phyloP scores from a whole-genome alignment of 495 filamentous ascomycete genomes.

The Penicillium dipodomyicola region DNA sequence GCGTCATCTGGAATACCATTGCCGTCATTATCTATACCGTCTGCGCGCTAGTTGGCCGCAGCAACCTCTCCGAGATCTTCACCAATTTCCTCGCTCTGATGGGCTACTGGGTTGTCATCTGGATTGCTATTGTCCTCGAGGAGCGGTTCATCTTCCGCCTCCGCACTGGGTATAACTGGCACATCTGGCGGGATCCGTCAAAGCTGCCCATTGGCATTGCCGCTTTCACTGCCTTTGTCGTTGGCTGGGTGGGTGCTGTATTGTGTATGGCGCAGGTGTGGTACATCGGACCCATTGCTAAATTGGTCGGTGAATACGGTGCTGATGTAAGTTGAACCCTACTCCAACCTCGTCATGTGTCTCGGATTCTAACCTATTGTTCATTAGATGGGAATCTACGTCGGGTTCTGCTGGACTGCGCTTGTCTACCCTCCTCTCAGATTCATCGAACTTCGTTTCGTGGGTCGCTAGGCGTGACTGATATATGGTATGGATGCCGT shows the following conservation, averaged over 20 bases:
- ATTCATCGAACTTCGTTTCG: slow-evolving; percentile 45
- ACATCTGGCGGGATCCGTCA: slow-evolving; percentile 54
- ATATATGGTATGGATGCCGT: background rate
- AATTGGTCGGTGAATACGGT: slow-evolving; percentile 54
- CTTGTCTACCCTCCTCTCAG: slow-evolving; percentile 52
- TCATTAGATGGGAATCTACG: slow-evolving; percentile 49
- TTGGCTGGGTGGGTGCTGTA: slow-evolving; percentile 68
- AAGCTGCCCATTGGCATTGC: slow-evolving; percentile 64
- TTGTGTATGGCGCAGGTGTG: slow-evolving; percentile 71
- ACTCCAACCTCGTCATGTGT: background rate
- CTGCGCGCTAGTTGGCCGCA: slow-evolving; percentile 62
- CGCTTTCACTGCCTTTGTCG: slow-evolving; percentile 58
- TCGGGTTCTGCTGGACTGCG: slow-evolving; percentile 49
- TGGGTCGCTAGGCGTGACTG: slow-evolving; percentile 38
- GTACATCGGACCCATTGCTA: slow-evolving; percentile 64
- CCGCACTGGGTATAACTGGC: slow-evolving; percentile 56
- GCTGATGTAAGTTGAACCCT: slow-evolving; percentile 48
- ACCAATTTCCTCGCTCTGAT: slow-evolving; percentile 71
- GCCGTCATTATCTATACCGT: slow-evolving; percentile 59
- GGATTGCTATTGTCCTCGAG: slow-evolving; percentile 60
- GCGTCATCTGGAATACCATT: slow-evolving; percentile 62
- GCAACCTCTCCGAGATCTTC: slow-evolving; percentile 62
- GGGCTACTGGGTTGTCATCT: slow-evolving; percentile 71
- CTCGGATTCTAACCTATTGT: slow-evolving; percentile 9
- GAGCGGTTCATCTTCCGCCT: slow-evolving; percentile 64